Evolutionary conservation across 768 basidiomycete species (phyloP).

Genomic region (Leucocoprinus sp.): DNA sequence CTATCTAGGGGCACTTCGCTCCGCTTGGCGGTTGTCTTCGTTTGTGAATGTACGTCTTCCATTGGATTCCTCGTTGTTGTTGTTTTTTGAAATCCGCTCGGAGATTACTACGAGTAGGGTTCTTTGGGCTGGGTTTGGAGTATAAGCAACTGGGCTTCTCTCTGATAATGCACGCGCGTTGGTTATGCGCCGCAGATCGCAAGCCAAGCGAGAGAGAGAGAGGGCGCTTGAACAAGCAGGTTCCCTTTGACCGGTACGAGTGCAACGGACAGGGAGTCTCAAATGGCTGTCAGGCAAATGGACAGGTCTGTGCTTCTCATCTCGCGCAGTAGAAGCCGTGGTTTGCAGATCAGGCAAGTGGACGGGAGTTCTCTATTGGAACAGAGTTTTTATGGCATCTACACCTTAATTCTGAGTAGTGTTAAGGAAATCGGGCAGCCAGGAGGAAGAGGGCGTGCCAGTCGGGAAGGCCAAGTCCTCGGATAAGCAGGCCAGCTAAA

Average conservation of each 20-base stretch:
- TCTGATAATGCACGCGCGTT: constrained; percentile 8
- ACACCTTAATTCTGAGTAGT: constrained; percentile 9
- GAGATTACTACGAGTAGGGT: constrained; percentile 3
- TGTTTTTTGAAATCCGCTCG: background rate
- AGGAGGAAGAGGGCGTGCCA: constrained; percentile 6
- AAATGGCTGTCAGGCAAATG: constrained; percentile 1
- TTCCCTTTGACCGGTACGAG: background rate
- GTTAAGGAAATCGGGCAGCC: constrained; percentile 12
- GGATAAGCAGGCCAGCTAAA: constrained; percentile 10
- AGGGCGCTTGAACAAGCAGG: too few species aligned
- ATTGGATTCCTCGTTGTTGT: background rate
- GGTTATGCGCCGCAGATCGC: constrained; percentile 10
- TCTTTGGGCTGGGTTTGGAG: constrained; percentile 4
- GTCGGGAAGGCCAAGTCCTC: constrained; percentile 10
- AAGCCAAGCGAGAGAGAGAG: background rate
- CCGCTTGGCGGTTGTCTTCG: background rate
- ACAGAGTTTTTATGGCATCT: constrained; percentile 13
- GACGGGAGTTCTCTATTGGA: constrained; percentile 8
- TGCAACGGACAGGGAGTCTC: constrained; percentile 3
- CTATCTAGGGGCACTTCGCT: background rate
- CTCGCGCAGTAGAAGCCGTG: constrained; percentile 6
- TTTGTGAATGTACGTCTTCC: background rate
- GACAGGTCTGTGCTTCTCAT: constrained; percentile 2
- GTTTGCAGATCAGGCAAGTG: constrained; percentile 9
- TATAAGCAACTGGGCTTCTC: constrained; percentile 4